These are phyloP conservation scores for Fallopia convolvulus DNA, from an alignment of 148 eudicot genomes.

Conservation along the genomic window DNA sequence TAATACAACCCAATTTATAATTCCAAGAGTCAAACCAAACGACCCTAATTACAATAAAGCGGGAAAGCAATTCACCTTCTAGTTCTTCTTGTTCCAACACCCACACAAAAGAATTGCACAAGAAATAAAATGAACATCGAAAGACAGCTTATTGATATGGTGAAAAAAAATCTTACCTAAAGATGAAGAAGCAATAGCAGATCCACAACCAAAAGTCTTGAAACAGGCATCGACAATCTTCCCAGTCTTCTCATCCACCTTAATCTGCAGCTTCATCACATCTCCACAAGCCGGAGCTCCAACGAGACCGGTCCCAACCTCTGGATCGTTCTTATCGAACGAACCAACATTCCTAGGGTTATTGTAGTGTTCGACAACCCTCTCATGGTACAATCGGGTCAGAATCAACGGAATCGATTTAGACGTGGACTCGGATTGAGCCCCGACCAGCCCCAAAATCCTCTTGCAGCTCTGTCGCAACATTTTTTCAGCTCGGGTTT, in stretches of 20 bases:
- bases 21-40: background rate
- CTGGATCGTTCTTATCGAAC: conserved; percentile 75
- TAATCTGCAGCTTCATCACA: conserved; percentile 93
- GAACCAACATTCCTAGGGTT: conserved; percentile 92
- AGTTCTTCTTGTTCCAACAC: background rate
- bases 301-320: conserved; percentile 89
- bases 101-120: too few relatives aligned
- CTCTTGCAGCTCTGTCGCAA: conserved; percentile 28
- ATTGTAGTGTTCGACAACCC: conserved; percentile 92
- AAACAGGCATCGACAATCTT: conserved; percentile 80
- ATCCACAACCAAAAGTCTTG: conserved; percentile 97
- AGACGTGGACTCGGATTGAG: conserved; percentile 12
- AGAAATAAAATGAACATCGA: background rate
- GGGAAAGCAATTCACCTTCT: background rate
- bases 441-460: conserved; percentile 25
- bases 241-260: conserved; percentile 68
- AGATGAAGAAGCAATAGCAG: conserved; percentile 94
- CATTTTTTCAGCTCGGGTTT: conserved; percentile 15
- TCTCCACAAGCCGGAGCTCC: conserved; percentile 98
- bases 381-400: conserved; percentile 69
- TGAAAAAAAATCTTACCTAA: conserved; percentile 38
- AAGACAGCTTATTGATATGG: background rate
- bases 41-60: background rate
- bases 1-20: background rate
- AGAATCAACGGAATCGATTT: background rate